Evolutionary conservation across 495 filamentous ascomycete species (phyloP), one percentile per base, ranked within the genome.

Genomic region (Thozetella sp.): DNA sequence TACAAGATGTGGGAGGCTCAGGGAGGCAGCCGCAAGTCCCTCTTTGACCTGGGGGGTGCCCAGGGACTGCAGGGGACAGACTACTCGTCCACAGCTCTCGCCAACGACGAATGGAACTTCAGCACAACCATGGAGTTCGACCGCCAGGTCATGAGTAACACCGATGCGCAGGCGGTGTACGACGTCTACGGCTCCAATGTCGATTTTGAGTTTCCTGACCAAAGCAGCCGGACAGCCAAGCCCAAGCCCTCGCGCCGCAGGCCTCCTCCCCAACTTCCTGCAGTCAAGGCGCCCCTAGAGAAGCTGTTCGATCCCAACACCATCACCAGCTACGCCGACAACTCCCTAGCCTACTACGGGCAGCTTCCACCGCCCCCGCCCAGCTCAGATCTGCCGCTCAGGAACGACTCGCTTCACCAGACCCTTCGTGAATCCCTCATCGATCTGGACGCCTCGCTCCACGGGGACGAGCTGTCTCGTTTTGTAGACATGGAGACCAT

Each of bases 91-190:
- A 76, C 71, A 0, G 69, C 65, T 50, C 66, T 67, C 60, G 77
- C 56, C 19, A 79, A 83, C 37, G 89, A 93, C 59, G 90, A 94
- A 63, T 97, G 95, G 92, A 97, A 94, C 64, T 97, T 97, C 66
- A 93, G 90, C 67, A 93, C 90, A 0, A 95, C 92, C 0, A 88
- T 91, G 56, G 90, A 87, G 11, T 96, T 97, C 68, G 89, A 96
- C 66, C 81, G 86, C 57, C 73, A 82, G 54, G 77, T 84, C 34
- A 66, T 75, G 43, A 68, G 78, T 56, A 75, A 72, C 34, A 67
- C 76, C 48, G 72, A 76, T 63, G 67, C 76, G 12, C 75, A 81
- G 59, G 75, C 82, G 26, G 71, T 84, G 20, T 72, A 70, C 59
- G 78, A 85, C 59, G 82, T 79, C 19, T 82, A 83, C 66, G 80